Conservation (phyloP, 2,329 filamentous ascomycete species). For the Phoma sp. region DNA sequence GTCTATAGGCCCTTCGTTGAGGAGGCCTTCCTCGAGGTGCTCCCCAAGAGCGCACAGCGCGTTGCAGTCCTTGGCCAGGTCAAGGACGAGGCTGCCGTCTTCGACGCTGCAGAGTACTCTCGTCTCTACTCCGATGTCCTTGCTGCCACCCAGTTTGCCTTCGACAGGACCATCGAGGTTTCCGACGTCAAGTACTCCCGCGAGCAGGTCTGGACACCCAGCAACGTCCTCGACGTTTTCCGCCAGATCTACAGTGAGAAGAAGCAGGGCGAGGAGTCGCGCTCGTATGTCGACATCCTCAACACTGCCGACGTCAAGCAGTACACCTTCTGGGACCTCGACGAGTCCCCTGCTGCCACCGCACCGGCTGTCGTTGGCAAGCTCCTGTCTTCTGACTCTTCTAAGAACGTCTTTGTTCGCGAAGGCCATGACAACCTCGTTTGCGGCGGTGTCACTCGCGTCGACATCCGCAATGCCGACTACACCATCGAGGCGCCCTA, state of each 20-base stretch:
- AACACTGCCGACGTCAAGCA: slow-evolving; percentile 69
- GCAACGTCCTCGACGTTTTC: slow-evolving; percentile 57
- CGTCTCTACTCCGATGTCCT: slow-evolving; percentile 90
- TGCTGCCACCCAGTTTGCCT: slow-evolving; percentile 76
- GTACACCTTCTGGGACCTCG: slow-evolving; percentile 93
- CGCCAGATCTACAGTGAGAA: slow-evolving; percentile 54
- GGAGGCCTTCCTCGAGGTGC: slow-evolving; percentile 83
- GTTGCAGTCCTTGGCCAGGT: slow-evolving; percentile 93
- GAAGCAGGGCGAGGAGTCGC: slow-evolving; percentile 45
- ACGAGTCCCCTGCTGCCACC: slow-evolving; percentile 70
- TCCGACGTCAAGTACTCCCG: slow-evolving; percentile 91
- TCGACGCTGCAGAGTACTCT: slow-evolving; percentile 80
- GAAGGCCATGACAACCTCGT: slow-evolving; percentile 67
- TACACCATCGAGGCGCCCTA: slow-evolving; percentile 87
- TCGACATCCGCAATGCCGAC: slow-evolving; percentile 82
- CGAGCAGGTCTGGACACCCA: slow-evolving; percentile 68
- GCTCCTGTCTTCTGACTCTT: slow-evolving; percentile 65
- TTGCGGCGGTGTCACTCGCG: slow-evolving; percentile 79
- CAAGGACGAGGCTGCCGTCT: slow-evolving; percentile 71
- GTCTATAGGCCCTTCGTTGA: slow-evolving; percentile 96
- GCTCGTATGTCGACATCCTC: slow-evolving; percentile 60
- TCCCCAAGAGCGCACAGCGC: slow-evolving; percentile 76
- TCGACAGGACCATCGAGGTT: slow-evolving; percentile 66
- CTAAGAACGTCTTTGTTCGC: slow-evolving; percentile 66
- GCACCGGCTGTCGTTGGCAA: slow-evolving; percentile 69